phyloP scores from a whole-genome alignment of 306 rosid species.

The Crotalaria pallida region DNA sequence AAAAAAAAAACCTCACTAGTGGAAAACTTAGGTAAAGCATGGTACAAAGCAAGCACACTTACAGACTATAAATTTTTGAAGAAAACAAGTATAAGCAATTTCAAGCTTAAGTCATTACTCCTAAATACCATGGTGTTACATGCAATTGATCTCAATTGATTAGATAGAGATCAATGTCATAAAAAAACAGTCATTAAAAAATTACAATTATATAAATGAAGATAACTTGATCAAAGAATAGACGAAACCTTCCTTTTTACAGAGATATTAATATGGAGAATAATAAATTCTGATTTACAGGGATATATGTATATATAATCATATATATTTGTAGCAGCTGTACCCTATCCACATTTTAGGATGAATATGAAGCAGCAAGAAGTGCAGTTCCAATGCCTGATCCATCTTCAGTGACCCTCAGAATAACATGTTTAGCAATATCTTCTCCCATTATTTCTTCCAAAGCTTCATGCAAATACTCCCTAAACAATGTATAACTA shows the following conservation, averaged over 20 bases:
- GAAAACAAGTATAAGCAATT: conserved; percentile 7
- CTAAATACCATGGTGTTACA: conserved; percentile 11
- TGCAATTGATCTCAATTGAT: conserved; percentile 1
- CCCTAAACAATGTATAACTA: conserved; percentile 61
- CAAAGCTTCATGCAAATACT: conserved; percentile 73
- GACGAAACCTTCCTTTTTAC: conserved; percentile 50
- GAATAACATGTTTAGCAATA: conserved; percentile 64
- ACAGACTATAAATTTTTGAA: neutral
- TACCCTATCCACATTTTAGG: conserved; percentile 63
- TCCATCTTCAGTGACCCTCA: conserved; percentile 78
- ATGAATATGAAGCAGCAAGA: conserved; percentile 75
- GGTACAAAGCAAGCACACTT: neutral
- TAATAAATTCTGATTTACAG: conserved; percentile 69
- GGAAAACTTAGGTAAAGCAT: neutral
- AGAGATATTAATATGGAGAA: conserved; percentile 47
- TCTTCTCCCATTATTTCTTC: conserved; percentile 76
- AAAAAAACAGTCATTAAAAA: conserved; percentile 13
- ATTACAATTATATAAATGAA: conserved; percentile 32
- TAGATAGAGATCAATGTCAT: conserved; percentile 19
- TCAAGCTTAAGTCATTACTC: conserved; percentile 9
- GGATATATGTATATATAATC: conserved; percentile 47
- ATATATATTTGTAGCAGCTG: conserved; percentile 56
- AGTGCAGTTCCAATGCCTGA: conserved; percentile 83
- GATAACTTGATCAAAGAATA: conserved; percentile 37
- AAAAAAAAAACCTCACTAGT: no score